Evolutionary conservation across 2,329 filamentous ascomycete genomes (phyloP).

Genomic region (Lecanosticta acicola): DNA sequence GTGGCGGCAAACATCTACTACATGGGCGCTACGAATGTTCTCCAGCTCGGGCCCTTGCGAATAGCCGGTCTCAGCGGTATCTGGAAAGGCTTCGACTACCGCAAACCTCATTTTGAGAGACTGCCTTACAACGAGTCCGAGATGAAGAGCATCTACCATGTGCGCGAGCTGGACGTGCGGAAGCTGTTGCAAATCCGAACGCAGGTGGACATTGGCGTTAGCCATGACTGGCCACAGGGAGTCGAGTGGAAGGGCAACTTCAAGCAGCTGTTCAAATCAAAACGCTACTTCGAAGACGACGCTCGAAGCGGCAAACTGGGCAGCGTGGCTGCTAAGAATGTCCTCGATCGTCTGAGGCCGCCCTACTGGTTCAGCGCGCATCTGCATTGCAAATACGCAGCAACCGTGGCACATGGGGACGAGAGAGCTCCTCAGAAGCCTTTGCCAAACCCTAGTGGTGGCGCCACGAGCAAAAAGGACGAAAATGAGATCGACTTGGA

Average conservation of each 20-base stretch:
- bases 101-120: conserved; percentile 74
- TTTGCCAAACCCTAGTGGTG: not conserved
- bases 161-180: conserved; percentile 82
- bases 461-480: conserved; percentile 38
- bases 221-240: conserved; percentile 88
- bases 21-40: conserved; percentile 82
- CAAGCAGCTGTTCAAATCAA: conserved; percentile 62
- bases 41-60: conserved; percentile 75
- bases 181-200: conserved; percentile 80
- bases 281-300: conserved; percentile 70
- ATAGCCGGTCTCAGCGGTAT: conserved; percentile 91
- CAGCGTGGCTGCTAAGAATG: conserved; percentile 69
- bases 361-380: conserved; percentile 87
- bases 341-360: conserved; percentile 76
- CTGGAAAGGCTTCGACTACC: conserved; percentile 87
- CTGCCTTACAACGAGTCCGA: conserved; percentile 77
- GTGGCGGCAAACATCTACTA: conserved; percentile 97
- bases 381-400: conserved; percentile 81
- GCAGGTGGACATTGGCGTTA: conserved; percentile 85
- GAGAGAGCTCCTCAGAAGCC: not conserved
- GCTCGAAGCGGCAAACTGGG: conserved; percentile 70
- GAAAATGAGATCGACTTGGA: conserved; percentile 60
- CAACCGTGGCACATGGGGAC: conserved; percentile 48
- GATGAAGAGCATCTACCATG: conserved; percentile 78
- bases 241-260: conserved; percentile 75